Evolutionary conservation across 306 rosid genomes (phyloP).

Genomic region (Rosa rugosa): DNA sequence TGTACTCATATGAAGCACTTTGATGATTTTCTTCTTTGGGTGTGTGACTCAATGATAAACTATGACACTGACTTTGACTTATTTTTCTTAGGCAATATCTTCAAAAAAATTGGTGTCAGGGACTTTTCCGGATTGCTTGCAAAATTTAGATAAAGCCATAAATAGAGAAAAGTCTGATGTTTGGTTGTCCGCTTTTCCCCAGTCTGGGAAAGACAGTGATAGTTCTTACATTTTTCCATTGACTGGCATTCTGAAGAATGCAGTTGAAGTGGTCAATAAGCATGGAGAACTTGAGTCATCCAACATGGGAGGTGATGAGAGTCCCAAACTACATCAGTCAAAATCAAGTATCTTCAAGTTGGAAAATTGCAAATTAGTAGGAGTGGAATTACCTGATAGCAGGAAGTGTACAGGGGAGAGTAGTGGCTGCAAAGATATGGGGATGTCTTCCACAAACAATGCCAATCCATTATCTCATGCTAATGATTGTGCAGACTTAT

Average conservation of each 20-base stretch:
- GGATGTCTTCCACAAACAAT: constrained; percentile 32
- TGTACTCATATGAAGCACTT: constrained; percentile 12
- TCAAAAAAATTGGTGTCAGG: constrained; percentile 43
- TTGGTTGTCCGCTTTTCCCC: constrained; percentile 42
- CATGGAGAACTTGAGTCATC: constrained; percentile 49
- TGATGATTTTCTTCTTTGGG: constrained; percentile 2
- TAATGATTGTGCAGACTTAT: constrained; percentile 46
- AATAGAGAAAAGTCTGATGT: constrained; percentile 43
- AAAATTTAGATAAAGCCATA: constrained; percentile 40
- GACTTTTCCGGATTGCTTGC: constrained; percentile 39
- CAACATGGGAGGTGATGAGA: constrained; percentile 31
- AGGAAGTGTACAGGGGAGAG: constrained; percentile 46
- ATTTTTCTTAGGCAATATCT: constrained; percentile 45
- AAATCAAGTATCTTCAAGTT: constrained; percentile 42
- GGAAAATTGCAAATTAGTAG: constrained; percentile 46
- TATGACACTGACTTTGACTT: constrained; percentile 13
- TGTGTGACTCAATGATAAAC: neutral
- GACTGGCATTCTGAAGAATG: constrained; percentile 45
- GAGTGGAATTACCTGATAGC: constrained; percentile 34
- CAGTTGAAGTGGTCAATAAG: constrained; percentile 52
- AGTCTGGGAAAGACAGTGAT: constrained; percentile 40
- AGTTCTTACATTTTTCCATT: constrained; percentile 32
- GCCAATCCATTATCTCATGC: constrained; percentile 28
- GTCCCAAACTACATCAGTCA: constrained; percentile 45
- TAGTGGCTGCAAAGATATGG: constrained; percentile 51